Base-by-base conservation (phyloP, 2,329 filamentous ascomycete genomes). In the Nothophaeocryptopus gaeumannii region DNA sequence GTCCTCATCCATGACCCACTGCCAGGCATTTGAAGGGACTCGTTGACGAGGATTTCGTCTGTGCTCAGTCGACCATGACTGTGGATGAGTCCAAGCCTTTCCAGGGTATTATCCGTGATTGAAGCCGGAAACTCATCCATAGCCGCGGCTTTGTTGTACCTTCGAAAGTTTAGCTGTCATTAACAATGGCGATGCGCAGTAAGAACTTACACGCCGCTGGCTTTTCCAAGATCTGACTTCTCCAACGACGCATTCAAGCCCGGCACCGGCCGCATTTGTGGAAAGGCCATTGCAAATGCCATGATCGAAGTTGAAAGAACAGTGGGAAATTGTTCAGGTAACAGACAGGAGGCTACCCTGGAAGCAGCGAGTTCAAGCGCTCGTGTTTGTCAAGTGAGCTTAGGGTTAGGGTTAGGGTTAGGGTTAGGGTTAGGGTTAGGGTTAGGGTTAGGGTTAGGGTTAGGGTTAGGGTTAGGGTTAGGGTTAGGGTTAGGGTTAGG, bases 21-120 rank as follows among this genome's bases (percentile, higher is more conserved):
- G 35, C 35, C 35, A 37, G 35, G 35, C 35, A 37, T 37, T 37
- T 37, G 35, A 37, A 37, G 35, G 35, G 35, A 37, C 35, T 37
- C 35, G 35, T 37, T 37, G 35, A 37, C 35, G 35, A 37, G 35
- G 35, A 37, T 37, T 37, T 37, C 35, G 35, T 37, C 35, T 7
- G 35, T 37, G 35, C 35, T 37, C 35, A 37, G 35, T 37, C 35
- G 35, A 37, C 12, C 35, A 37, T 37, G 35, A 37, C 35, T 37
- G 35, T 37, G 35, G 35, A 37, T 37, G 35, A 37, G 35, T 37
- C 35, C 35, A 37, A 37, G 34, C n/a, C 35, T 37, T 12, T 37
- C 35, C 35, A 37, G 35, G 35, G 12, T 37, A 37, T 37, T 12
- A 37, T 12, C n/a, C n/a, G n/a, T n/a, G n/a, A n/a, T n/a, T n/a